Base-by-base conservation (phyloP, 805 yeast genomes). In the Wickerhamiella slavikovae region DNA sequence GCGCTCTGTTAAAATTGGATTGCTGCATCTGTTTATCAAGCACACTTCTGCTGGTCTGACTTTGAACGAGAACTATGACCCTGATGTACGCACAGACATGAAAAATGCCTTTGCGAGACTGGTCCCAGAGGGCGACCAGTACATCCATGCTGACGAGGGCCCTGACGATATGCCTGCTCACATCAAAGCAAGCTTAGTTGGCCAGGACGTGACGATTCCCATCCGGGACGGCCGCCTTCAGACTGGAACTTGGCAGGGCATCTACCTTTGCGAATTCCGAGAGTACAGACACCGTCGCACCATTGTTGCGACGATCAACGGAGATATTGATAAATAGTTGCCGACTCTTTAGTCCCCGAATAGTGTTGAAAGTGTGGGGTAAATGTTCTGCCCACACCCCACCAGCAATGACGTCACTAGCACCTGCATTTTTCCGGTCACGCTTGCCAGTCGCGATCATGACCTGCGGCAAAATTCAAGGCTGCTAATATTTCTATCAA, bases 111-210 rank as follows among this genome's bases (percentile, higher is more conserved):
- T 78, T 39, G 73, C 69, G 41, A 53, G 65, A 29, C 54, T 76
- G 33, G 77, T 66, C 3, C 91, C 91, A 0, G 85, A 76, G 42
- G 62, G 62, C 30, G 58, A 50, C 14, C 40, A 45, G 26, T 73
- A 71, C 40, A 42, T 61, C 27, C 83, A 71, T 46, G 66, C 62
- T 10, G 85, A 73, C 31, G 91, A 77, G 49, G 91, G 61, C 12
- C 44, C 76, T 3, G 91, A 78, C 45, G 91, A 77, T 46, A 72
- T 76, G 82, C 78, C 85, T 2, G 76, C 83, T 1, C 91, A 77
- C 48, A 69, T 71, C 29, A 71, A 75, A 44, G 60, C 75, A 13
- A 34, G 45, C 2, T 29, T 66, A 28, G 61, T 72, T 7, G 89
- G 91, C 13, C 72, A 68, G 5, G 58, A 68, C 3, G 52, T 77